A percentile compares a stretch with the other conserved stretches of the same genome.
Conservation (phyloP, 495 filamentous ascomycete species). For the Cudoniella acicularis region DNA sequence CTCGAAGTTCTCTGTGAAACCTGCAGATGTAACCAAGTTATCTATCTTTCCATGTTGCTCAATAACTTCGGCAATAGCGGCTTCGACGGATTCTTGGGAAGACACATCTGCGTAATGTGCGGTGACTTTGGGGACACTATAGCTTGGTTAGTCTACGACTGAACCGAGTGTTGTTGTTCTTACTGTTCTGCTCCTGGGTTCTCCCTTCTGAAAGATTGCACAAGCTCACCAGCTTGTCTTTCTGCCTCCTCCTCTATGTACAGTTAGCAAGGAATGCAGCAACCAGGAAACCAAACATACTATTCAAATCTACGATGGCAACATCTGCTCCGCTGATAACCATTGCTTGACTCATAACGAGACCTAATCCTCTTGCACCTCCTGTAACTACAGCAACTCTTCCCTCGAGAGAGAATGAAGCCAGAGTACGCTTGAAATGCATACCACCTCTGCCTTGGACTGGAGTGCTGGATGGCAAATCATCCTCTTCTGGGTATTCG, state of each 20-base stretch:
- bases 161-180: conserved; percentile 20
- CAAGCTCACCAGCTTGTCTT: conserved; percentile 64
- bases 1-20: conserved; percentile 93
- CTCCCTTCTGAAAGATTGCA: conserved; percentile 69
- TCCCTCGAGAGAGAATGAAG: conserved; percentile 48
- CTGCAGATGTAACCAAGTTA: conserved; percentile 89
- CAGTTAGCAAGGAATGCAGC: conserved; percentile 2
- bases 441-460: conserved; percentile 68
- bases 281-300: conserved; percentile 45
- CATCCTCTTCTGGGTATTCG: conserved; percentile 66
- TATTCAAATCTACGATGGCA: conserved; percentile 90
- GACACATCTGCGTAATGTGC: conserved; percentile 89
- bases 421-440: conserved; percentile 68
- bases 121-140: conserved; percentile 74
- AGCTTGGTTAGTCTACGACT: conserved; percentile 1
- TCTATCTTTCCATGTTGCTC: conserved; percentile 76
- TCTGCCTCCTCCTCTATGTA: conserved; percentile 75
- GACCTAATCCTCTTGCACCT: conserved; percentile 49
- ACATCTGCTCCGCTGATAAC: conserved; percentile 83
- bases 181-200: conserved; percentile 73
- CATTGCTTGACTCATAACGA: conserved; percentile 89
- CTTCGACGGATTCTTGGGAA: conserved; percentile 67
- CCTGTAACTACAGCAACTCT: conserved; percentile 52
- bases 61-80: conserved; percentile 64
- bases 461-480: conserved; percentile 61